Base-by-base conservation (phyloP, 2,329 filamentous ascomycete species). In the Didymella sp. region DNA sequence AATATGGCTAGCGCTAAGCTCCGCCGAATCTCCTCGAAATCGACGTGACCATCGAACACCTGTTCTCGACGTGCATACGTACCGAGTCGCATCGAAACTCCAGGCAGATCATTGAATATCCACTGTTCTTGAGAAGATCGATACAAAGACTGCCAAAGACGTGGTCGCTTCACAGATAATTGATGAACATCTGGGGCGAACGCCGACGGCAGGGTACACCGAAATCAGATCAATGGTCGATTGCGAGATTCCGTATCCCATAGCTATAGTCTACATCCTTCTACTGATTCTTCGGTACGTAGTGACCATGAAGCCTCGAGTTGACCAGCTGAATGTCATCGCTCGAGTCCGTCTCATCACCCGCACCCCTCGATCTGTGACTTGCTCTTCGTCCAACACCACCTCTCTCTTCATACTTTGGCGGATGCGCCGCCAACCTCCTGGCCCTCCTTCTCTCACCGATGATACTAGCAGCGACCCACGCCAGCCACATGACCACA, bases 401-500 rank as follows among this genome's bases (percentile, higher is more conserved):
- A 15, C 7, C 19, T 6, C 37, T 17, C 22, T 48, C 17, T 22
- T 35, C 47, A 43, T 65, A 62, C 55, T 72, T 72, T 4, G 63
- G 63, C 15, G 63, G 61, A n/a, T 19, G 30, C 25, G 21, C 48
- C 0, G 27, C 33, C 12, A 44, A 17, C 24, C 21, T 48, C 22
- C 25, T 47, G 45, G 35, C 25, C 51, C 67, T 73, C 50, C 59
- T 63, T 30, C 54, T 63, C 64, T 74, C 71, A 4, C 73, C 72
- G 46, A 72, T 40, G 7, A 74, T 35, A 2, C 60, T 61, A 1
- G 72, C 65, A n/a, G 61, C 71, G 21, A 73, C 67, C 72, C 70
- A 74, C 0, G 40, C 62, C 31, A 71, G 22, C 68, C 72, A 82
- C 47, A 85, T 75, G 12, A 82, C 49, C 2, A 75, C 83, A 30